phyloP scores from a whole-genome alignment of 2,329 filamentous ascomycete genomes.

The Pyricularia sp. region DNA sequence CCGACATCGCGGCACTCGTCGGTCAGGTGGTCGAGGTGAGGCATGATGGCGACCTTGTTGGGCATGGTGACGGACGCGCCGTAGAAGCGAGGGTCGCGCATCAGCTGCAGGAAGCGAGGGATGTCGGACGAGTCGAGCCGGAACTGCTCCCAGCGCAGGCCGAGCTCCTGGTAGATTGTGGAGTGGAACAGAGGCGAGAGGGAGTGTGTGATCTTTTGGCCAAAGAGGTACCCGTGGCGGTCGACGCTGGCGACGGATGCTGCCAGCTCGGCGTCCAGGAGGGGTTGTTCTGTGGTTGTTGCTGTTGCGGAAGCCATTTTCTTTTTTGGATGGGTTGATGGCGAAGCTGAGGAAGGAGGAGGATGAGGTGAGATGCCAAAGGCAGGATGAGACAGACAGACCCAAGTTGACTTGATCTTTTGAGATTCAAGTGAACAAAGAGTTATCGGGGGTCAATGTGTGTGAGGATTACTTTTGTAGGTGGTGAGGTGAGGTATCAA shows the following conservation, averaged over 20 bases:
- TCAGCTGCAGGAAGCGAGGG: constrained; percentile 36
- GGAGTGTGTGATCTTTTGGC: constrained; percentile 44
- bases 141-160: constrained; percentile 40
- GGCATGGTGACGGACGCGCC: constrained; percentile 75
- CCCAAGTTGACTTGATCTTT: no score
- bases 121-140: constrained; percentile 44
- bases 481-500: background rate
- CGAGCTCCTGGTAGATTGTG: constrained; percentile 41
- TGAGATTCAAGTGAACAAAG: no score
- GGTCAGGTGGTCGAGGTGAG: constrained; percentile 63
- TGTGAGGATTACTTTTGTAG: background rate
- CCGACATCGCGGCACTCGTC: constrained; percentile 64
- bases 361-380: background rate
- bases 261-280: background rate
- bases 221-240: constrained; percentile 46
- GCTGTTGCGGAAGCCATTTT: background rate
- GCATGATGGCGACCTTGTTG: constrained; percentile 69
- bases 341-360: background rate
- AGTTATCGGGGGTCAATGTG: background rate
- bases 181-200: constrained; percentile 46
- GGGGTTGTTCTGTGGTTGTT: background rate
- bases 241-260: constrained; percentile 17
- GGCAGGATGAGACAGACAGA: background rate
- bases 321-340: background rate
- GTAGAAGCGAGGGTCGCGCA: constrained; percentile 50